phyloP scores from a whole-genome alignment of 768 basidiomycete genomes.

The Amanita thiersii region DNA sequence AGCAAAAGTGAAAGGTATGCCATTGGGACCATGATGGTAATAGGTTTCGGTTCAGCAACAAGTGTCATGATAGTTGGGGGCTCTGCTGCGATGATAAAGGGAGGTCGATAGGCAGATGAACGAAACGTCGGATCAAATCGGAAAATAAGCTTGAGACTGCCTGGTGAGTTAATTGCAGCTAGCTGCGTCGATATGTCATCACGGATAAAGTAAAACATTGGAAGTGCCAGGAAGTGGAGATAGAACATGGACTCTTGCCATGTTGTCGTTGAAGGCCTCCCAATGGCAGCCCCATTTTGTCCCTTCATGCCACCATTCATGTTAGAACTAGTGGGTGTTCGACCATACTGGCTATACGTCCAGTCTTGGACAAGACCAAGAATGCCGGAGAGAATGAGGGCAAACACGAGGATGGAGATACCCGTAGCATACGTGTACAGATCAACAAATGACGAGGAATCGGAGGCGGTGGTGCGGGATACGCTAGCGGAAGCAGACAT shows the following conservation, averaged over 20 bases:
- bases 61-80: constrained; percentile 13
- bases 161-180: constrained; percentile 19
- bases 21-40: constrained; percentile 40
- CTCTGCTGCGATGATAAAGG: too few species aligned
- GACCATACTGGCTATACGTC: constrained; percentile 48
- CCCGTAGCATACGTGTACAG: constrained; percentile 54
- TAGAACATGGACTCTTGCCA: constrained; percentile 96
- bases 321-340: constrained; percentile 14
- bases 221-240: constrained; percentile 72
- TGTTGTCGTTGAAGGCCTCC: constrained; percentile 21
- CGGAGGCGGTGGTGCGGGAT: constrained; percentile 15
- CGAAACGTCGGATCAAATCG: too few species aligned
- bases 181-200: constrained; percentile 21
- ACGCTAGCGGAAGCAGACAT: constrained; percentile 52
- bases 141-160: constrained; percentile 11
- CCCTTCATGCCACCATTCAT: constrained; percentile 3
- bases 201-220: constrained; percentile 64
- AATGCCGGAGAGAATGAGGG: constrained; percentile 72
- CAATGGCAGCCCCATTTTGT: too few species aligned
- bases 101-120: too few species aligned
- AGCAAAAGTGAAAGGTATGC: constrained; percentile 56
- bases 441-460: constrained; percentile 14
- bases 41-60: not conserved
- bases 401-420: constrained; percentile 63
- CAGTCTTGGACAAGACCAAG: constrained; percentile 83